Conservation (phyloP, 441 rosid species). For the Gossypium davidsonii region DNA sequence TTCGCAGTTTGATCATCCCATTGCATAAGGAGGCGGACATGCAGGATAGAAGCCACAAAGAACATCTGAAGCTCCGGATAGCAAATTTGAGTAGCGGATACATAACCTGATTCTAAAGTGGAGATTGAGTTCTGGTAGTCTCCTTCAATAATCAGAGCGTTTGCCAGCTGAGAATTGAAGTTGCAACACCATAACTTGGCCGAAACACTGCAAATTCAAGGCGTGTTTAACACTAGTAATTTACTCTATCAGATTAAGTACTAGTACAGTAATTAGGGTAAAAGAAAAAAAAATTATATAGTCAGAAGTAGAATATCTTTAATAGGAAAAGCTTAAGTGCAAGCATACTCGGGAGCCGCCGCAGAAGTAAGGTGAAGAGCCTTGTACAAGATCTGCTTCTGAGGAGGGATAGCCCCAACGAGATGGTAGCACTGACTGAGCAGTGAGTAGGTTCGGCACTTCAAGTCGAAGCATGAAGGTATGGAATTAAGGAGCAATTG, state of each 20-base stretch:
- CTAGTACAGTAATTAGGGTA: not conserved
- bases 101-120: slow-evolving; percentile 58
- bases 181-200: slow-evolving; percentile 83
- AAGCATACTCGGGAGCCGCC: slow-evolving; percentile 36
- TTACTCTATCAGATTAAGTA: not conserved
- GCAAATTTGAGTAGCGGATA: slow-evolving; percentile 49
- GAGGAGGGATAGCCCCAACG: slow-evolving; percentile 69
- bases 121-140: slow-evolving; percentile 64
- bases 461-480: slow-evolving; percentile 83
- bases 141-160: slow-evolving; percentile 70
- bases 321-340: not conserved
- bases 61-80: slow-evolving; percentile 91
- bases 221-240: not conserved
- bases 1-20: slow-evolving; percentile 67
- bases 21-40: slow-evolving; percentile 78
- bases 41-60: slow-evolving; percentile 76
- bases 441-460: slow-evolving; percentile 70
- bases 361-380: slow-evolving; percentile 71
- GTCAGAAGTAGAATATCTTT: not conserved
- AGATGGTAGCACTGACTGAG: slow-evolving; percentile 91
- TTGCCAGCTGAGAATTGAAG: slow-evolving; percentile 90
- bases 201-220: slow-evolving; percentile 29
- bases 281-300: not conserved
- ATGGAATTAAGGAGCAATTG: slow-evolving; percentile 71
- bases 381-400: slow-evolving; percentile 64